phyloP scores from a whole-genome alignment of 768 basidiomycete species.

The Lentinula raphanica region DNA sequence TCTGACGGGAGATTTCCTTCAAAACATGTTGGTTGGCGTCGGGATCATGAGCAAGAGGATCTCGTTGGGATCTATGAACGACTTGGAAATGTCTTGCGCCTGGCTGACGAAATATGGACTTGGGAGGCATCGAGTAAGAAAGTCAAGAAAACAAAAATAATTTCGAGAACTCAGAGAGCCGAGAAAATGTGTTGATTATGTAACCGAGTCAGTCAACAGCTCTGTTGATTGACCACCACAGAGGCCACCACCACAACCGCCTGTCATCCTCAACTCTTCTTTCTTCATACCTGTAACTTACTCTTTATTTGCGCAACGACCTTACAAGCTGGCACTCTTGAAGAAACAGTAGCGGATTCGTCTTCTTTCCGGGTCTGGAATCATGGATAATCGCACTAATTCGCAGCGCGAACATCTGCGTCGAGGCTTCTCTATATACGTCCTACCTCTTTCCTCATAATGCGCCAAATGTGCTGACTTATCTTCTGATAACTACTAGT shows the following conservation, averaged over 20 bases:
- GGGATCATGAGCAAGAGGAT: constrained; percentile 92
- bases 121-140: constrained; percentile 52
- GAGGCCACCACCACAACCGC: too few species aligned
- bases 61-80: constrained; percentile 92
- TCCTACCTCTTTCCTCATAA: constrained; percentile 31
- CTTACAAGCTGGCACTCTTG: constrained; percentile 8
- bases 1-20: constrained; percentile 72
- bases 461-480: constrained; percentile 34
- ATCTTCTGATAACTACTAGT: constrained; percentile 63
- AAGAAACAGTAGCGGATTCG: neutral
- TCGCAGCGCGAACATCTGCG: constrained; percentile 77
- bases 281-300: neutral
- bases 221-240: constrained; percentile 14
- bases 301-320: neutral
- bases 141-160: neutral
- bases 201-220: constrained; percentile 19
- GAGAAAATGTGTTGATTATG: constrained; percentile 17
- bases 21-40: constrained; percentile 88
- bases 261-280: constrained; percentile 14
- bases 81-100: constrained; percentile 94
- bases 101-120: constrained; percentile 86
- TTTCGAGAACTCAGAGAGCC: too few species aligned
- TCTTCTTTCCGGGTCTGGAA: constrained; percentile 10
- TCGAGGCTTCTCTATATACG: constrained; percentile 89
- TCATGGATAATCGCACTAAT: constrained; percentile 45